Evolutionary conservation across 2,329 filamentous ascomycete genomes (phyloP).

Genomic region (Aspergillus eucalypticola): DNA sequence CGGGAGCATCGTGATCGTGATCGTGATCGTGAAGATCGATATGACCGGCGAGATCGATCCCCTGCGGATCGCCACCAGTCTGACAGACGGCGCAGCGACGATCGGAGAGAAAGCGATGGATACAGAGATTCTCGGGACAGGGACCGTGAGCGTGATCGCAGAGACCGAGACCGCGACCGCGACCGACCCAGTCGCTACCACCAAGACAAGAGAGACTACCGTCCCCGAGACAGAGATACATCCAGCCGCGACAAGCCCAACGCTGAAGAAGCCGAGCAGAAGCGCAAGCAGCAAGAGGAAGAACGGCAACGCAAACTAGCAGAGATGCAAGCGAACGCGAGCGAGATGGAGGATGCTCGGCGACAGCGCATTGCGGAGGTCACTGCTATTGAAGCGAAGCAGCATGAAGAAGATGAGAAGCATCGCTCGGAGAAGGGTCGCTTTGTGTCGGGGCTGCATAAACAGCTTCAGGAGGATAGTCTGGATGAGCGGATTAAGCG

Average conservation of each 20-base stretch:
- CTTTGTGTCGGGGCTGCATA: conserved; percentile 37
- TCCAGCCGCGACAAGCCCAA: conserved; percentile 19
- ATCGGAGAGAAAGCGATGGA: conserved; percentile 6
- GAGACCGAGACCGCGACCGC: conserved; percentile 14
- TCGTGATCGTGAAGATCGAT: conserved; percentile 25
- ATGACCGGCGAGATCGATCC: conserved; percentile 27
- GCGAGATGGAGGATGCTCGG: conserved; percentile 69
- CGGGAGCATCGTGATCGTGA: conserved; percentile 26
- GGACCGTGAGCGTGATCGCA: background rate
- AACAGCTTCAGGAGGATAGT: conserved; percentile 36
- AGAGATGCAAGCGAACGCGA: conserved; percentile 71
- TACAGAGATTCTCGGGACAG: conserved; percentile 8
- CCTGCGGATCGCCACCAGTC: conserved; percentile 20
- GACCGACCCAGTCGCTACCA: conserved; percentile 21
- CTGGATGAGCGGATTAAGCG: conserved; percentile 38
- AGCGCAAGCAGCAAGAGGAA: conserved; percentile 31
- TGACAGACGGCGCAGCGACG: conserved; percentile 18
- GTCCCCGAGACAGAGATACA: conserved; percentile 17
- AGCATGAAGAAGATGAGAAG: conserved; percentile 66
- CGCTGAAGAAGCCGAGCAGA: conserved; percentile 16
- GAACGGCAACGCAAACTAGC: conserved; percentile 57
- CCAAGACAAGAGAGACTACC: conserved; percentile 24
- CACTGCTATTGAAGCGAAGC: conserved; percentile 63
- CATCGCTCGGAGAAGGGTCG: conserved; percentile 37
- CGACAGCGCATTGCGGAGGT: conserved; percentile 67